Conservation (phyloP, 2,329 filamentous ascomycete species). For the Cytospora paraplurivora region DNA sequence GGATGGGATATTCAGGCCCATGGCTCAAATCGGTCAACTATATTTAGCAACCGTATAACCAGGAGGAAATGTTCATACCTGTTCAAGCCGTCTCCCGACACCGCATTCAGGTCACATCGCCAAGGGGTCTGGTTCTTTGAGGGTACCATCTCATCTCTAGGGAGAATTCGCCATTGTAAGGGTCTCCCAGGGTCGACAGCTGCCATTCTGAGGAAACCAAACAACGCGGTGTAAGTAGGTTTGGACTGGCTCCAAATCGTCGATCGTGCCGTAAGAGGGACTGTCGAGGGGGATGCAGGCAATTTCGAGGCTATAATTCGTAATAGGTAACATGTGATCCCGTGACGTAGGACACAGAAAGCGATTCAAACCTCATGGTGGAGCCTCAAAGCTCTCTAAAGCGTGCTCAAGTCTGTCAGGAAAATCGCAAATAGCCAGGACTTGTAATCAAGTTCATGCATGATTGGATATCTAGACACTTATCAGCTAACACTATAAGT, state of each 20-base stretch:
- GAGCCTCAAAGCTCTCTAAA: background rate
- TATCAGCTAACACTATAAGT: background rate
- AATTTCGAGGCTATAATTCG: no score
- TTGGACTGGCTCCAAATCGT: no score
- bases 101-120: background rate
- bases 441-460: background rate
- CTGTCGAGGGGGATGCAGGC: no score
- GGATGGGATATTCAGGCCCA: background rate
- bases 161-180: no score
- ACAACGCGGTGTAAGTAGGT: background rate
- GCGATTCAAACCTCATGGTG: no score
- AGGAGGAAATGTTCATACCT: background rate
- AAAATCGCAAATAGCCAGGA: background rate
- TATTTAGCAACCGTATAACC: slow-evolving; percentile 5
- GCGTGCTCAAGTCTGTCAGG: background rate
- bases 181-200: background rate
- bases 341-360: no score
- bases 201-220: background rate
- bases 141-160: background rate
- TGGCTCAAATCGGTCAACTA: background rate
- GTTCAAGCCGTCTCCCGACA: slow-evolving; percentile 11
- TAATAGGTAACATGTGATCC: no score
- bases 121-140: background rate
- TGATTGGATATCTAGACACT: background rate
- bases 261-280: no score